phyloP scores from a whole-genome alignment of 1,284 basidiomycete species.

The Polyporus tsugae region DNA sequence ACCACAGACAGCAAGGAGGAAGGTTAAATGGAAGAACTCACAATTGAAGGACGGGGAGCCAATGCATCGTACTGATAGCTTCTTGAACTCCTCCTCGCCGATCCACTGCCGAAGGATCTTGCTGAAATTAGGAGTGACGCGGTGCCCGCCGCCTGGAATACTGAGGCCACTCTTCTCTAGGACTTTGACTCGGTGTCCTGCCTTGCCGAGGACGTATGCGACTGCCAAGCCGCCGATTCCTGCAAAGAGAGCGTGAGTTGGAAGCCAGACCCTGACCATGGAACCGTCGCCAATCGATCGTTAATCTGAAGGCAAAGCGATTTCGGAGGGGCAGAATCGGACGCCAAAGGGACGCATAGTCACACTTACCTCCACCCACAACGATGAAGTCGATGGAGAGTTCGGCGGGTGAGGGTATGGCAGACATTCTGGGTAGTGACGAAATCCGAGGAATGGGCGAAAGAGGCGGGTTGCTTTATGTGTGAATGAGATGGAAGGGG shows the following conservation, averaged over 20 bases:
- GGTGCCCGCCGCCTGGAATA: conserved; percentile 50
- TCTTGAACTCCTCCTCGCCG: conserved; percentile 47
- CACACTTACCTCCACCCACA: conserved; percentile 35
- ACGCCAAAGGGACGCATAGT: not conserved
- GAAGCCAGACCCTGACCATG: not conserved
- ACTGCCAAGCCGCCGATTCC: conserved; percentile 55
- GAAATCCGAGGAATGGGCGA: not conserved
- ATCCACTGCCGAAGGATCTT: conserved; percentile 63
- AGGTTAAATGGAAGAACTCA: not conserved
- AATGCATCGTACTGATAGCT: conserved; percentile 41
- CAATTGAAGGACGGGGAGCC: conserved; percentile 38
- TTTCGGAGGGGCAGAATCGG: conserved; percentile 9
- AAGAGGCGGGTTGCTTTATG: not conserved
- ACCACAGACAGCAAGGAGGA: not conserved
- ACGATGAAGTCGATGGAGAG: conserved; percentile 36
- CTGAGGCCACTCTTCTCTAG: conserved; percentile 50
- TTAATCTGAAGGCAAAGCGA: not conserved
- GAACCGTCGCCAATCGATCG: not conserved
- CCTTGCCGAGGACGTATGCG: conserved; percentile 54
- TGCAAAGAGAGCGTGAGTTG: conserved; percentile 17
- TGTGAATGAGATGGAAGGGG: not conserved
- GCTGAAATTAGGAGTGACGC: conserved; percentile 59
- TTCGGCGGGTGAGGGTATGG: conserved; percentile 16
- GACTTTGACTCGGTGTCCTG: conserved; percentile 60
- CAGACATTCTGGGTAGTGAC: not conserved